Conservation (phyloP, 2,329 filamentous ascomycete species). For the Coniosporium tulheliwenetii region DNA sequence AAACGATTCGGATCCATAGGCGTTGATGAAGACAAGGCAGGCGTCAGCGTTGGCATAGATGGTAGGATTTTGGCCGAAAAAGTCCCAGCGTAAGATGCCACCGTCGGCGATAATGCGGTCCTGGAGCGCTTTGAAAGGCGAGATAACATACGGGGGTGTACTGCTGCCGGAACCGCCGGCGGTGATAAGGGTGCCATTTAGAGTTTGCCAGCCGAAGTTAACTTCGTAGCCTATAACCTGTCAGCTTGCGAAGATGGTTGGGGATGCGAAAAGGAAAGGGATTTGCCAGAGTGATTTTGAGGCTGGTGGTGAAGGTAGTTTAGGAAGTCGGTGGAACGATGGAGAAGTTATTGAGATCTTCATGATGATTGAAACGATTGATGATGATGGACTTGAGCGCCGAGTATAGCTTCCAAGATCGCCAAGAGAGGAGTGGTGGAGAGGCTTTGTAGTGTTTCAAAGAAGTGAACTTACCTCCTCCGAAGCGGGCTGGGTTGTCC, state of each 20-base stretch:
- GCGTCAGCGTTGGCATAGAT: constrained; percentile 11
- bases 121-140: constrained; percentile 7
- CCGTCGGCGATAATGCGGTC: constrained; percentile 13
- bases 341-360: neutral
- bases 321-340: no score
- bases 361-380: neutral
- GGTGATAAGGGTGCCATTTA: constrained; percentile 10
- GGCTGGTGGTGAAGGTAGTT: no score
- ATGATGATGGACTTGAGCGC: constrained; percentile 1
- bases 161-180: constrained; percentile 6
- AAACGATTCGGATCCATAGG: constrained; percentile 4
- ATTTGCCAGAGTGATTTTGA: no score
- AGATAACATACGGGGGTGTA: constrained; percentile 5
- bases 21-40: constrained; percentile 8
- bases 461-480: constrained; percentile 9
- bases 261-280: neutral
- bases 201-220: constrained; percentile 16
- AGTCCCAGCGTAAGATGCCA: constrained; percentile 19
- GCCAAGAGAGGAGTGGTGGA: constrained; percentile 4
- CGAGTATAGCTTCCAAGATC: constrained; percentile 7
- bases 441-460: constrained; percentile 8
- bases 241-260: neutral
- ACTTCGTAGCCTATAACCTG: constrained; percentile 18
- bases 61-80: constrained; percentile 14
- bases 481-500: constrained; percentile 20